Conservation (phyloP, 169 alveolate species). For the Cryptosporidium sp. region DNA sequence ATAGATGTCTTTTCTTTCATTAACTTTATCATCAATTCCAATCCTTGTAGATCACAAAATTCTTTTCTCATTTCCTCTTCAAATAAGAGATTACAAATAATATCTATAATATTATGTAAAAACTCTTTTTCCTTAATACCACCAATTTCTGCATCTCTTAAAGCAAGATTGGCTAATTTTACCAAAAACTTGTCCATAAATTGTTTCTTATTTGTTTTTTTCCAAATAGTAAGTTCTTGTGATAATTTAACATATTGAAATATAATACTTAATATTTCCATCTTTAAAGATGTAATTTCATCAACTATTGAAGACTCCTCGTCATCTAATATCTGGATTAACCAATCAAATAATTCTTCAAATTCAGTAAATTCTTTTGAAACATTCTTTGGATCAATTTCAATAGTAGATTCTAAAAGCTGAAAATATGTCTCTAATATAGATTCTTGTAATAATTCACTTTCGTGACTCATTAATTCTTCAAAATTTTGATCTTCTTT, state of each 20-base stretch:
- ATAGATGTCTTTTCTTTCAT: constrained; percentile 40
- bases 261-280: constrained; percentile 53
- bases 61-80: constrained; percentile 13
- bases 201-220: background rate
- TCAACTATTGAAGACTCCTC: background rate
- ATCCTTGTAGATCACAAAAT: constrained; percentile 35
- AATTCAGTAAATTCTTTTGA: constrained; percentile 1
- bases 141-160: constrained; percentile 12
- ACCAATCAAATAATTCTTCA: constrained; percentile 22
- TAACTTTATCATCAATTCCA: constrained; percentile 54
- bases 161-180: constrained; percentile 38
- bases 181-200: constrained; percentile 41
- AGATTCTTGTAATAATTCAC: background rate
- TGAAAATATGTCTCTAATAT: constrained; percentile 4
- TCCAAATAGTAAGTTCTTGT: background rate
- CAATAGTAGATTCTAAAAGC: constrained; percentile 36
- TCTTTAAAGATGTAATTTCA: constrained; percentile 1
- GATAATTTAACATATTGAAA: constrained; percentile 23
- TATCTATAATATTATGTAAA: constrained; percentile 29
- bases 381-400: constrained; percentile 29
- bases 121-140: constrained; percentile 43
- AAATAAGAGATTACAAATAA: constrained; percentile 36
- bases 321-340: background rate
- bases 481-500: background rate
- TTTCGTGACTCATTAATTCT: background rate